These are phyloP conservation scores for Fistulinella prunicolor DNA, from an alignment of 768 basidiomycete genomes.

Conservation along the genomic window DNA sequence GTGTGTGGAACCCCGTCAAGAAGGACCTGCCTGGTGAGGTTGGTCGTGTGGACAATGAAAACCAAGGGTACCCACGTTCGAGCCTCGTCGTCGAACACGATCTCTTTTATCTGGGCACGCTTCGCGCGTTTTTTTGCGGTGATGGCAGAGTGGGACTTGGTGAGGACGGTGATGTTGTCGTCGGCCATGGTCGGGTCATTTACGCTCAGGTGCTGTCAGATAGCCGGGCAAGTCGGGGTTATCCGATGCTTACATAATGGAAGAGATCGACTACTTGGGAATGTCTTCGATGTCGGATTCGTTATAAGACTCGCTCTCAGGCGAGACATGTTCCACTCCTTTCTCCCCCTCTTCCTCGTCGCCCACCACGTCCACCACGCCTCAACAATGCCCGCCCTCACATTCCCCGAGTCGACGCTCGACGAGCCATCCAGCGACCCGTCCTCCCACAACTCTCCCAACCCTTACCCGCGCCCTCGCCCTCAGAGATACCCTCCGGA, in stretches of 20 bases:
- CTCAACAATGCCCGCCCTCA: slow-evolving; percentile 30
- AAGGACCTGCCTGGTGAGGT: slow-evolving; percentile 62
- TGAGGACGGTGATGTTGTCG: slow-evolving; percentile 55
- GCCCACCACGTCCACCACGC: background rate
- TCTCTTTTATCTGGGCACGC: slow-evolving; percentile 67
- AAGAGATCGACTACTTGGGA: slow-evolving; percentile 28
- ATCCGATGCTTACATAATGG: slow-evolving; percentile 26
- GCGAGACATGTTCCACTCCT: slow-evolving; percentile 29
- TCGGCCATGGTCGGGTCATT: slow-evolving; percentile 25
- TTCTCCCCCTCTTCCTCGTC: slow-evolving; percentile 7
- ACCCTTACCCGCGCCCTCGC: slow-evolving; percentile 26
- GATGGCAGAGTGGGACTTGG: slow-evolving; percentile 58
- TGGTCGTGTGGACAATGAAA: slow-evolving; percentile 15
- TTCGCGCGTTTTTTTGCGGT: slow-evolving; percentile 67
- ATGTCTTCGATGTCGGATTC: slow-evolving; percentile 23
- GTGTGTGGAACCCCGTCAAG: slow-evolving; percentile 90
- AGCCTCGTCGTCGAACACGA: slow-evolving; percentile 85
- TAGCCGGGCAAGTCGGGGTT: slow-evolving; percentile 12
- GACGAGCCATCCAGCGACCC: slow-evolving; percentile 3
- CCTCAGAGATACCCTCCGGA: slow-evolving; percentile 17
- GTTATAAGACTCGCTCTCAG: slow-evolving; percentile 37
- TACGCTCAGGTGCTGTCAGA: background rate
- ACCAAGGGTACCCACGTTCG: slow-evolving; percentile 50
- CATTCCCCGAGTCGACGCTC: slow-evolving; percentile 11
- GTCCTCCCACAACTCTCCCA: slow-evolving; percentile 4